Percentiles rank a stretch among this genome's conserved stretches.
phyloP scores from a whole-genome alignment of 2,329 filamentous ascomycete genomes.

The Tolypocladium sp. region DNA sequence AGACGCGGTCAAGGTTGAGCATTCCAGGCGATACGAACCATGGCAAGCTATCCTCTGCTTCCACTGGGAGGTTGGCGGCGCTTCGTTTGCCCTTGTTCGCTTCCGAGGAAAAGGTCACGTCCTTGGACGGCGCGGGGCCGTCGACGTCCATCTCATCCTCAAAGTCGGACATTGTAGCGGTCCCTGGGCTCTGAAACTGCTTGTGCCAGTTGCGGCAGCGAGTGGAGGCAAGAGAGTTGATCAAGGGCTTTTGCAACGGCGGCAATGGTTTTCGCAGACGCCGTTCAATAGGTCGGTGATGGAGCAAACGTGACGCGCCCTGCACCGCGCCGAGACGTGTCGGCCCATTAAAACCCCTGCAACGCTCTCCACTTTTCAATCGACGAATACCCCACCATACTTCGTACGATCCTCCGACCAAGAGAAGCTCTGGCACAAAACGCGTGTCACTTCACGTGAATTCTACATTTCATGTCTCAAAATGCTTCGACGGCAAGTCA shows the following conservation, averaged over 20 bases:
- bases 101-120: constrained; percentile 63
- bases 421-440: no score
- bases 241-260: neutral
- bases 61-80: constrained; percentile 85
- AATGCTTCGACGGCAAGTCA: neutral
- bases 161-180: constrained; percentile 44
- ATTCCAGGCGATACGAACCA: constrained; percentile 48
- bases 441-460: neutral
- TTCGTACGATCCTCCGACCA: no score
- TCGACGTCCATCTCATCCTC: constrained; percentile 56
- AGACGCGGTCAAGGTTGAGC: neutral
- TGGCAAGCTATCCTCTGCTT: constrained; percentile 87
- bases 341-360: constrained; percentile 17
- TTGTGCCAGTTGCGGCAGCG: neutral
- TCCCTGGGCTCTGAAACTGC: neutral
- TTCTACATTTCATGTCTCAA: neutral
- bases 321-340: constrained; percentile 19
- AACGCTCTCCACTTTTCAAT: neutral
- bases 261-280: neutral
- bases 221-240: neutral
- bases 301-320: neutral
- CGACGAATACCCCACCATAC: no score
- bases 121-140: constrained; percentile 33
- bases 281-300: neutral
- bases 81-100: constrained; percentile 83